A percentile compares a stretch with the other conserved stretches of the same genome.
Evolutionary conservation across 495 filamentous ascomycete genomes (phyloP).

Genomic region (Neurospora sp.): DNA sequence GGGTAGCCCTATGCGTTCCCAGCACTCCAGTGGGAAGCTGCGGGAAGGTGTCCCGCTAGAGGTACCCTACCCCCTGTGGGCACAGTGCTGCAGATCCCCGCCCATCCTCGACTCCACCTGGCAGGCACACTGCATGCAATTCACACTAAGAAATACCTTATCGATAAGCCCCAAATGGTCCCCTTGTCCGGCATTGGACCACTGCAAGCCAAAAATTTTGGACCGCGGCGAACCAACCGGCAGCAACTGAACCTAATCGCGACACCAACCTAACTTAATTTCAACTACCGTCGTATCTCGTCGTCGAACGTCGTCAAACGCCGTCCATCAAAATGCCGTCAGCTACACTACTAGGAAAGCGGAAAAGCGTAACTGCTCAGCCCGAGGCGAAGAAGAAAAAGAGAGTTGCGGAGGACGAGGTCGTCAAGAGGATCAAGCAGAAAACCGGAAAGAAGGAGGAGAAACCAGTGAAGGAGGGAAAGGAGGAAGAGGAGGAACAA

Average conservation of each 20-base stretch:
- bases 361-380: neutral
- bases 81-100: neutral
- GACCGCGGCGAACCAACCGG: neutral
- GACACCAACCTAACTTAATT: neutral
- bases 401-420: neutral
- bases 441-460: neutral
- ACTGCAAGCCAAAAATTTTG: neutral
- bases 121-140: neutral
- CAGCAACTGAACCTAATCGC: neutral
- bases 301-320: neutral
- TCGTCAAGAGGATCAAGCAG: neutral
- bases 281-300: neutral
- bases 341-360: neutral
- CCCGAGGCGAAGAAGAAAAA: neutral
- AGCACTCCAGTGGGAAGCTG: neutral
- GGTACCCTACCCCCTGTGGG: neutral
- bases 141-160: neutral
- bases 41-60: neutral
- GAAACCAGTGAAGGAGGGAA: neutral
- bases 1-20: neutral
- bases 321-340: neutral
- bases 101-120: neutral
- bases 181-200: neutral
- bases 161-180: neutral
- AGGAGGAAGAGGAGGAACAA: conserved; percentile 4